Base-by-base conservation (phyloP, 345 rosid genomes). In the Microcos paniculata region DNA sequence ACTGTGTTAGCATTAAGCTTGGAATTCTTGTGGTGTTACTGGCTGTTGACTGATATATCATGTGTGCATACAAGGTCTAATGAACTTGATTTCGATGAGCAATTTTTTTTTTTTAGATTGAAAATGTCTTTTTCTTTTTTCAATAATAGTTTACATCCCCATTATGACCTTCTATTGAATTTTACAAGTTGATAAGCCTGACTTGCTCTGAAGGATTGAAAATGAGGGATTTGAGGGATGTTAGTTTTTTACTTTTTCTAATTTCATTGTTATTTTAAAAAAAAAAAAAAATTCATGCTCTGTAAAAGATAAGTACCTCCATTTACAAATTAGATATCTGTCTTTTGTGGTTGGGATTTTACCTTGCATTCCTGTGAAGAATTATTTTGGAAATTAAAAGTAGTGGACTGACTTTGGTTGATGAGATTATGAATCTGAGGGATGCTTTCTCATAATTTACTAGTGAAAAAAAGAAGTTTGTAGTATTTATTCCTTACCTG, bases 371-470 rank as follows among this genome's bases (percentile, higher is more conserved):
- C 76, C 53, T 8, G 18, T 73, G 68, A 28, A 24, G 56, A 59
- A 30, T 31, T 3, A 26, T 28, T 23, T 23, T 5, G 16, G 6
- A 48, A 28, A 68, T 26, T 45, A 10, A 70, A 51, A 70, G 46
- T 51, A 51, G 73, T 70, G n/a, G n/a, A 28, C 73, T 51, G 73
- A 70, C 26, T 18, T 30, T 31, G 8, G 7, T 33, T 70, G 74
- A 70, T 48, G 62, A 70, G n/a, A 18, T 33, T 4, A 19, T 28
- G 42, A 52, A 35, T 49, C 62, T 70, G 76, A 73, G 67, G 68
- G 68, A 46, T 15, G 24, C 24, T 26, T 43, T 1, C 40, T 70
- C 10, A 13, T 40, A 23, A n/a, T 40, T 23, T 66, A 21, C 6
- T 4, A n/a, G 30, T 4, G 40, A 35, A 11, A 12, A 66, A 16